Evolutionary conservation across 2,329 filamentous ascomycete genomes (phyloP), one percentile per base, ranked within the genome.

Genomic region (Endocalyx cinctus): DNA sequence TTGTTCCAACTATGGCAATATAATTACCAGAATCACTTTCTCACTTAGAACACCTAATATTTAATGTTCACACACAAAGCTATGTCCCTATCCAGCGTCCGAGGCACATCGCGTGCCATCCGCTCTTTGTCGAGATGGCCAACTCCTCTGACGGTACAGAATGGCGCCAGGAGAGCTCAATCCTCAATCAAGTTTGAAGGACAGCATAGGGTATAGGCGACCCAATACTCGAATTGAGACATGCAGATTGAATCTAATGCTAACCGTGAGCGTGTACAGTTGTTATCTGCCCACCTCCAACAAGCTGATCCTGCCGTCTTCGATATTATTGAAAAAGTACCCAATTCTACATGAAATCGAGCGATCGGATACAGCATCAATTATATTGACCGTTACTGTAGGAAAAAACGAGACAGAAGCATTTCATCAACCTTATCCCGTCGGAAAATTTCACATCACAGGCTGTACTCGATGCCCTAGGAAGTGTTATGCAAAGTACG

Each of bases 381-480:
- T n/a, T n/a, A n/a, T n/a, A n/a, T n/a, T n/a, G n/a, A n/a, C n/a
- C n/a, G n/a, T n/a, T n/a, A n/a, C n/a, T n/a, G 39, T 37, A 95
- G 87, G 92, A 98, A 72, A 97, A 97, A 77, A 77, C 76, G 48
- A 79, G 92, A 49, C 92, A 98, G 64, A 94, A 95, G 65, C 88
- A 97, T 63, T 98, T 96, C 57, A 95, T 98, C 69, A 97, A 97
- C 64, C 73, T 95, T 37, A 95, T 95, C 47, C 88, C 88, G 14
- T 95, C 88, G 6, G 88, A 95, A 66, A 95, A 95, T 68, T 94
- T 95, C 57, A 95, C 88, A 17, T 94, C 88, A 6, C 86, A 94
- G 62, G 87, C 88, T 18, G 88, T 95, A 14, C 76, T 95, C 35
- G 88, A 95, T 71, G 87, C 88, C 20, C 71, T 95, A 40, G 88